Evolutionary conservation across 768 basidiomycete species (phyloP).

Genomic region (Boletus eberwhitei): DNA sequence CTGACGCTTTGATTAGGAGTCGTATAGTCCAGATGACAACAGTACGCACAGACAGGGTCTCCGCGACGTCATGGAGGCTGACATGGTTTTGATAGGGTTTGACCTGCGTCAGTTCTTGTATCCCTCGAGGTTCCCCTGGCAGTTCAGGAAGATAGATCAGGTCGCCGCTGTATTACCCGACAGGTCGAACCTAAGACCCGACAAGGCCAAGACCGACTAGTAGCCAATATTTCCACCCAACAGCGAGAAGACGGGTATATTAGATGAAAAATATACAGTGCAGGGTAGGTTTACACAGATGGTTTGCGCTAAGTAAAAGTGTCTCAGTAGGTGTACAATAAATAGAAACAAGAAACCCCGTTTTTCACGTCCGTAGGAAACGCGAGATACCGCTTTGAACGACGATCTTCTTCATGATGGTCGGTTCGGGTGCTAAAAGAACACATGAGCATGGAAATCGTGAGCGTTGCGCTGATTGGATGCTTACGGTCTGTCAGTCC

Average conservation of each 20-base stretch:
- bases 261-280: constrained; percentile 9
- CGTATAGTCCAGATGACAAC: constrained; percentile 96
- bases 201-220: constrained; percentile 50
- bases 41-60: constrained; percentile 46
- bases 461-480: background rate
- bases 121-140: constrained; percentile 92
- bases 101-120: constrained; percentile 97
- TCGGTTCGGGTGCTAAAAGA: constrained; percentile 67
- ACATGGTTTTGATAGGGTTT: constrained; percentile 56
- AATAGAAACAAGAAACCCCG: background rate
- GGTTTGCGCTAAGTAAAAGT: background rate
- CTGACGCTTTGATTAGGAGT: constrained; percentile 54
- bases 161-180: constrained; percentile 76
- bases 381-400: constrained; percentile 74
- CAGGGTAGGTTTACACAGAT: background rate
- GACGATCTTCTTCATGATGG: constrained; percentile 88
- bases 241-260: background rate
- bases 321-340: constrained; percentile 2
- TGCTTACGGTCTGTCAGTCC: constrained; percentile 74
- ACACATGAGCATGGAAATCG: constrained; percentile 2
- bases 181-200: constrained; percentile 43
- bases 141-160: constrained; percentile 93
- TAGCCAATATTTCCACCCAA: background rate
- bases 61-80: background rate
- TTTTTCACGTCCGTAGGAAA: constrained; percentile 51